Percentiles rank a stretch among this genome's conserved stretches.
Conservation (phyloP, 2,329 filamentous ascomycete genomes). For the Tolypocladium cylindrosporum region DNA sequence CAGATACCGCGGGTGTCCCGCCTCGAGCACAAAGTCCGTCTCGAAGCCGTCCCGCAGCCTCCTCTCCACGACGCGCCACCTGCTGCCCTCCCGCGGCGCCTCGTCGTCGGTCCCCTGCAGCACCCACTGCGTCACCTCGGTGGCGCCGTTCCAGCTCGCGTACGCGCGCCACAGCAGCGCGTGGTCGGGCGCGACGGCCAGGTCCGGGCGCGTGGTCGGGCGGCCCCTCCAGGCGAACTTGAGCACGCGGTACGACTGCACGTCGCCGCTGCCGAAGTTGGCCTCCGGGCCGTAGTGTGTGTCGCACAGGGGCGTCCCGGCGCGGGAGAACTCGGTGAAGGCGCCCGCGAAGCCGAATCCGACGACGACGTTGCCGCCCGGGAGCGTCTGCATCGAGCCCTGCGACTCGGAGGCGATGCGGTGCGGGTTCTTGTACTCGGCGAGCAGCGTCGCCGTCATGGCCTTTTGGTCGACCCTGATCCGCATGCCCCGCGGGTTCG, state of each 20-base stretch:
- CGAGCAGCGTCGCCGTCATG: slow-evolving; percentile 2
- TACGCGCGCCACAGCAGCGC: slow-evolving; percentile 14
- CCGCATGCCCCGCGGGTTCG: slow-evolving; percentile 12
- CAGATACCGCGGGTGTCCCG: background rate
- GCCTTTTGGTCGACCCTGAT: slow-evolving; percentile 2
- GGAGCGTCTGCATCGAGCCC: slow-evolving; percentile 14
- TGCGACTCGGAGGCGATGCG: slow-evolving; percentile 3
- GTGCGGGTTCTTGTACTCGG: slow-evolving; percentile 5
- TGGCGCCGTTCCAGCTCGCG: slow-evolving; percentile 27
- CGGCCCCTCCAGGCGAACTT: slow-evolving; percentile 16
- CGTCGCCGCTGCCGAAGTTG: slow-evolving; percentile 6
- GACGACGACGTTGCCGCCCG: slow-evolving; percentile 30
- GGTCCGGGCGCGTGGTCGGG: slow-evolving; percentile 9
- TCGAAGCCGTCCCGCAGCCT: slow-evolving; percentile 1
- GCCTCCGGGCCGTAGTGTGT: slow-evolving; percentile 13
- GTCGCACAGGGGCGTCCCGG: slow-evolving; percentile 11
- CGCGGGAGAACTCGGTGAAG: slow-evolving; percentile 15
- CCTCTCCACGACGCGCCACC: slow-evolving; percentile 1
- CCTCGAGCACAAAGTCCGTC: slow-evolving; percentile 2
- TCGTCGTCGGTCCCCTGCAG: slow-evolving; percentile 21
- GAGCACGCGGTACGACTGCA: slow-evolving; percentile 17
- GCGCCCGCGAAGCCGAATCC: slow-evolving; percentile 26
- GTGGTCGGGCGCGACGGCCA: slow-evolving; percentile 2
- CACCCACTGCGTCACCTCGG: slow-evolving; percentile 22
- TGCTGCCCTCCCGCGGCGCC: background rate